Conservation (phyloP, 2,329 filamentous ascomycete species). For the Aspergillus ustus region DNA sequence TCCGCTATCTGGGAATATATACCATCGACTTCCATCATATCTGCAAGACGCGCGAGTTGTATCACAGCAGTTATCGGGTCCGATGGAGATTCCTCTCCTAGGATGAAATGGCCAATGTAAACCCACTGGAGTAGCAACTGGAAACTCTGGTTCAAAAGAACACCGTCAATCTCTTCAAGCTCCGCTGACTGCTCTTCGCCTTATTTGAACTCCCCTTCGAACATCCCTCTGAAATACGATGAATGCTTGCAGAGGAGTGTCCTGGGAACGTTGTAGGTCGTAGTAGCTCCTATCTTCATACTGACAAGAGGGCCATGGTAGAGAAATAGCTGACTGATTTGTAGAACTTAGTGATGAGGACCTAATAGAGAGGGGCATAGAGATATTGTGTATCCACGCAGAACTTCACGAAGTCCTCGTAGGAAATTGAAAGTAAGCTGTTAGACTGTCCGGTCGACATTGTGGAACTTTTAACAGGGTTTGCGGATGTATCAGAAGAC, state of each 20-base stretch:
- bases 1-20: not conserved
- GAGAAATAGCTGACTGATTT: not conserved
- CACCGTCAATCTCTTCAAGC: slow-evolving; percentile 17
- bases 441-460: no score
- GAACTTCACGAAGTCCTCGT: no score
- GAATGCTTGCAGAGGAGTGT: slow-evolving; percentile 17
- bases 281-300: slow-evolving; percentile 10
- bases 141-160: slow-evolving; percentile 17
- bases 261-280: slow-evolving; percentile 15
- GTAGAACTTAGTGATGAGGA: no score
- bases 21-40: slow-evolving; percentile 11
- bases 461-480: no score
- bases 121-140: slow-evolving; percentile 24
- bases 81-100: slow-evolving; percentile 1
- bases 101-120: slow-evolving; percentile 11
- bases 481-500: no score
- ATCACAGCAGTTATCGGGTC: slow-evolving; percentile 17
- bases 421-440: no score
- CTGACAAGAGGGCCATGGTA: slow-evolving; percentile 19
- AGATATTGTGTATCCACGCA: no score
- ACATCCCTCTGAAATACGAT: slow-evolving; percentile 20
- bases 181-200: slow-evolving; percentile 7
- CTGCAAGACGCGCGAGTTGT: slow-evolving; percentile 20
- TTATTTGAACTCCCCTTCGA: slow-evolving; percentile 18
- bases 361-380: no score